Base-by-base conservation (phyloP, 768 basidiomycete species). In the Rossbeevera mucosa region DNA sequence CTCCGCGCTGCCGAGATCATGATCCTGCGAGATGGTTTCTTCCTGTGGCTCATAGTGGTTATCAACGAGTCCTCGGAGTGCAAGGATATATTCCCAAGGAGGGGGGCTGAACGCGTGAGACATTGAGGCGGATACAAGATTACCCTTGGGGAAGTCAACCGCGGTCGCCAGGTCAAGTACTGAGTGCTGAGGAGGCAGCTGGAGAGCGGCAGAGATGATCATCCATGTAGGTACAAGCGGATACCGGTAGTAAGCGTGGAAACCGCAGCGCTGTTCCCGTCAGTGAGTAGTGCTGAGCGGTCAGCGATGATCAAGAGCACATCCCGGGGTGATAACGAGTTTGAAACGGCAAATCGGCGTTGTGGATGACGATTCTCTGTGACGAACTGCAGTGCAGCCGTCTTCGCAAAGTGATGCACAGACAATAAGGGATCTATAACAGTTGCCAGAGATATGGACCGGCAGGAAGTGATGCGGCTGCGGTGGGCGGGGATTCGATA, bases 31-130 rank as follows among this genome's bases (percentile, higher is more conserved):
- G 14, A 18, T 26, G 22, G 50, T 53, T 24, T 54, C 53, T 52
- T 41, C 57, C 48, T 33, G 51, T 47, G 30, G 44, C 30, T 55
- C 36, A 54, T 36, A 20, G 31, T 33, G 46, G 44, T 40, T 51
- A 45, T 48, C 53, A 54, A 42, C 14, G 55, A 56, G 52, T 65
- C 64, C 64, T 65, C 64, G 64, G 64, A 65, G 59, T 59, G 66
- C 54, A 36, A 57, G 48, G 55, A 48, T 31, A 41, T 31, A 50
- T 54, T 57, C 50, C 59, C 52, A 52, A 50, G 41, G 54, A 42
- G 36, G 59, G 28, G 36, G 36, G 33, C n/a, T 52, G 52, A 54
- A 49, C 48, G 50, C 53, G 58, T 64, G 62, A 58, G 62, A 65
- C 30, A 59, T 50, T 47, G 46, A 42, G 47, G 26, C 38, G 64